These are phyloP conservation scores for Musa acuminata DNA, from an alignment of 176 grass and related monocot genomes.

Conservation along the genomic window DNA sequence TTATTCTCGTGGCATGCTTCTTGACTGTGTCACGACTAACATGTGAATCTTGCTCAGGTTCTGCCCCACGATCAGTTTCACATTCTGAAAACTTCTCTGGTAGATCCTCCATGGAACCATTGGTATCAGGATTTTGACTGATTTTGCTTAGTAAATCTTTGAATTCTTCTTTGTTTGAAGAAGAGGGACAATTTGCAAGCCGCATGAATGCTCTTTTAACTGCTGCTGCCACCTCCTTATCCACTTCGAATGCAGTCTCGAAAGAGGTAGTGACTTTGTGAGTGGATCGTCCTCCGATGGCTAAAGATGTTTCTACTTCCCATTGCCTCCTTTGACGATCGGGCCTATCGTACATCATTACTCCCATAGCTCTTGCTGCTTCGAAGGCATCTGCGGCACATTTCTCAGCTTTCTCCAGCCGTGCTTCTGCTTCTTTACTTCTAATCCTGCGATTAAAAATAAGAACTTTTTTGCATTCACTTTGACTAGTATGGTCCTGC, in stretches of 20 bases:
- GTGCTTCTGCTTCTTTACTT: slow-evolving; percentile 44
- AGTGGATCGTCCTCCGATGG: slow-evolving; percentile 42
- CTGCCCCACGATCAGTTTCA: slow-evolving; percentile 1
- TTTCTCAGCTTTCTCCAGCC: slow-evolving; percentile 50
- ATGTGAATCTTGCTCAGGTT: background rate
- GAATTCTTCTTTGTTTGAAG: slow-evolving; percentile 59
- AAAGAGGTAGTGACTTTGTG: slow-evolving; percentile 73
- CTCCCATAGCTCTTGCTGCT: slow-evolving; percentile 68
- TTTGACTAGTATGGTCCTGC: no score
- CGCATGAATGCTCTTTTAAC: slow-evolving; percentile 69
- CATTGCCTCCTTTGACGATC: slow-evolving; percentile 48
- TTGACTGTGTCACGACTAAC: slow-evolving; percentile 10
- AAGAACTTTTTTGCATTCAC: background rate
- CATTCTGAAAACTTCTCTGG: slow-evolving; percentile 26
- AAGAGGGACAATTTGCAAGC: slow-evolving; percentile 46
- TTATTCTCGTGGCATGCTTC: slow-evolving; percentile 8
- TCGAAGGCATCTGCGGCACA: slow-evolving; percentile 69
- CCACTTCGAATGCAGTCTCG: slow-evolving; percentile 85
- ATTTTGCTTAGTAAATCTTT: slow-evolving; percentile 65
- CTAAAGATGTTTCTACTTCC: slow-evolving; percentile 47
- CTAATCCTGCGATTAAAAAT: slow-evolving; percentile 42
- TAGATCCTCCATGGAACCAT: slow-evolving; percentile 20
- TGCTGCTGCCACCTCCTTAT: slow-evolving; percentile 76
- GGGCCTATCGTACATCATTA: slow-evolving; percentile 95
- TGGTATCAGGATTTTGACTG: slow-evolving; percentile 66